These are phyloP conservation scores for Sclerotinia minor DNA, from an alignment of 2,329 filamentous ascomycete species.

Conservation along the genomic window DNA sequence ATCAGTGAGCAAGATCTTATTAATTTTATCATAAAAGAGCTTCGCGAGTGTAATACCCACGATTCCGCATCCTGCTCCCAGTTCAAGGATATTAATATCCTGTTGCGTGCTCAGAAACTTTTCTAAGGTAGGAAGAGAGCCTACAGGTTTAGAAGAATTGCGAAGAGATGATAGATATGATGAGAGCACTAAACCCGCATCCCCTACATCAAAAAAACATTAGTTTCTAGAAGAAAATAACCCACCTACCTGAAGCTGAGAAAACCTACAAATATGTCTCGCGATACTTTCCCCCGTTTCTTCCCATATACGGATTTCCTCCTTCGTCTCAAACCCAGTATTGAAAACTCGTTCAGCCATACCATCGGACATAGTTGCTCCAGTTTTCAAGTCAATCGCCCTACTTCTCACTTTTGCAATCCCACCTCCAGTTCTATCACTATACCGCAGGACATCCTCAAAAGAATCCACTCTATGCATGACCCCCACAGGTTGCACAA, in stretches of 20 bases:
- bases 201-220: constrained; percentile 35
- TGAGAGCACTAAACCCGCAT: constrained; percentile 44
- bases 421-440: constrained; percentile 23
- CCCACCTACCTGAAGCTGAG: constrained; percentile 26
- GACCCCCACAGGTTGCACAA: constrained; percentile 30
- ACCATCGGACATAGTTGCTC: constrained; percentile 8
- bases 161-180: constrained; percentile 38
- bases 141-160: background rate
- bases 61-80: constrained; percentile 68
- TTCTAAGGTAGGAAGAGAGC: constrained; percentile 22
- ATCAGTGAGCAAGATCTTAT: constrained; percentile 60
- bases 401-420: constrained; percentile 36
- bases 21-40: constrained; percentile 37
- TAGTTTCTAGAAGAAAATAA: constrained; percentile 26
- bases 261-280: constrained; percentile 61
- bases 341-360: constrained; percentile 36
- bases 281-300: constrained; percentile 74
- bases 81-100: constrained; percentile 57
- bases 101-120: constrained; percentile 28
- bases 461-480: constrained; percentile 25
- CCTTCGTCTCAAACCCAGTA: background rate
- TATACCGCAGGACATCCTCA: constrained; percentile 21
- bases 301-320: constrained; percentile 55
- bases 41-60: constrained; percentile 62
- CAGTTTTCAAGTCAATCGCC: constrained; percentile 25